These are phyloP conservation scores for Monosporascus sp. DNA, from an alignment of 2,329 filamentous ascomycete genomes.

Conservation along the genomic window DNA sequence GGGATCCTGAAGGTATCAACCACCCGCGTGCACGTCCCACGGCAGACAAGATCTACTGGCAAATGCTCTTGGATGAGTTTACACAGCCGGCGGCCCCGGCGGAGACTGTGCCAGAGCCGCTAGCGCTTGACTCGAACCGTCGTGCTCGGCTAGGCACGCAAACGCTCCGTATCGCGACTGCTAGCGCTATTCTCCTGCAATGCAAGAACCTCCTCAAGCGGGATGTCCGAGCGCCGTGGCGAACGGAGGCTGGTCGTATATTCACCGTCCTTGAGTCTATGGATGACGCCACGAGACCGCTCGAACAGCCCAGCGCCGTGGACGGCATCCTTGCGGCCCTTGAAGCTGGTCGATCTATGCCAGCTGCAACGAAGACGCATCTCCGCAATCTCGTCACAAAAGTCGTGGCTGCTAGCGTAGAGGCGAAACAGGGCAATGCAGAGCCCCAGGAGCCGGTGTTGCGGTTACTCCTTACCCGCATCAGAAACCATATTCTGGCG, in stretches of 20 bases:
- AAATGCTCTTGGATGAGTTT: conserved; percentile 69
- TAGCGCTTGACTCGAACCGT: conserved; percentile 62
- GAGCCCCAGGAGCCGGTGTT: conserved; percentile 53
- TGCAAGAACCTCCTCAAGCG: conserved; percentile 80
- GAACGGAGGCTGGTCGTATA: conserved; percentile 65
- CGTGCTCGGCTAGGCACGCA: conserved; percentile 52
- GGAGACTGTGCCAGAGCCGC: conserved; percentile 64
- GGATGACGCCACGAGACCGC: conserved; percentile 34
- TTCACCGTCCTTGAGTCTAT: conserved; percentile 60
- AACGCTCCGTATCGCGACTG: conserved; percentile 62
- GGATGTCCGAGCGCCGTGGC: conserved; percentile 74
- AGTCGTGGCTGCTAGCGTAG: conserved; percentile 45
- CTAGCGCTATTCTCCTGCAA: conserved; percentile 69
- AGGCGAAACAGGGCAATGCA: conserved; percentile 33
- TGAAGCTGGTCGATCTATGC: conserved; percentile 59
- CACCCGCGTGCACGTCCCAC: conserved; percentile 58
- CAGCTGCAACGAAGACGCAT: conserved; percentile 53
- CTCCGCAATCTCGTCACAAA: conserved; percentile 53
- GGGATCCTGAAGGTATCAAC: conserved; percentile 63
- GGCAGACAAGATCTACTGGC: conserved; percentile 66
- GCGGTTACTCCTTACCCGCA: conserved; percentile 61
- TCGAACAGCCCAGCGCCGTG: conserved; percentile 43
- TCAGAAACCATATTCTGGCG: conserved; percentile 60
- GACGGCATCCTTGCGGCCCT: conserved; percentile 59
- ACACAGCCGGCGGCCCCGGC: conserved; percentile 56